Base-by-base conservation (phyloP, 345 rosid species). In the Adansonia digitata region DNA sequence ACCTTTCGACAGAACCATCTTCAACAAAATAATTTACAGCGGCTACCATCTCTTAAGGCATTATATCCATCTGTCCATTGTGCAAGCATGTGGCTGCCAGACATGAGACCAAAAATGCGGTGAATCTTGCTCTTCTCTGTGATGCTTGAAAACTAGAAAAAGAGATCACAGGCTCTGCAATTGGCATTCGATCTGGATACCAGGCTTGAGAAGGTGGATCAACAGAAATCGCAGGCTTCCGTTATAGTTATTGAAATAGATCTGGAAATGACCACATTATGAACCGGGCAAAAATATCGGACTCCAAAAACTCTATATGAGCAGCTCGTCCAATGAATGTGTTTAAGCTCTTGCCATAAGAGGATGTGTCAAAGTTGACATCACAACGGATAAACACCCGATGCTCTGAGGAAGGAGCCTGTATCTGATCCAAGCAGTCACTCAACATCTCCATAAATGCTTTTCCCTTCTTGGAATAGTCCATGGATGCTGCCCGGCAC, bases 241-340 rank as follows among this genome's bases (percentile, higher is more conserved):
- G 0, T 0, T 4, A 5, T 46, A 8, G 66, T 88, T 86, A 93
- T 45, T 81, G 79, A 72, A 95, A 95, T 5, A 91, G 45, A 55
- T 91, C 90, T 2, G 78, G 92, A 82, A 90, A 95, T 49, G 99
- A 95, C 99, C 99, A 91, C 97, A 95, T 93, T 57, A 93, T 85
- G 88, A 93, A 91, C 80, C 86, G 87, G 37, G 90, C 93, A 77
- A 88, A 95, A 74, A 86, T 75, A 75, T 95, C 98, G 0, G 98
- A 83, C 80, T 95, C 98, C 80, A 95, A 78, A 82, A 95, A 95
- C 80, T 95, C 99, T 0, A 93, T 93, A 77, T 95, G 99, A 72
- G 99, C 99, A 59, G 99, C 96, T 69, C 98, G 86, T 12, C 99
- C 99, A 0, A 95, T 91, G 75, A 91, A 81, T 24, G 96, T 74